Conservation (phyloP, 2,329 filamentous ascomycete genomes). For the Fusarium piperis region DNA sequence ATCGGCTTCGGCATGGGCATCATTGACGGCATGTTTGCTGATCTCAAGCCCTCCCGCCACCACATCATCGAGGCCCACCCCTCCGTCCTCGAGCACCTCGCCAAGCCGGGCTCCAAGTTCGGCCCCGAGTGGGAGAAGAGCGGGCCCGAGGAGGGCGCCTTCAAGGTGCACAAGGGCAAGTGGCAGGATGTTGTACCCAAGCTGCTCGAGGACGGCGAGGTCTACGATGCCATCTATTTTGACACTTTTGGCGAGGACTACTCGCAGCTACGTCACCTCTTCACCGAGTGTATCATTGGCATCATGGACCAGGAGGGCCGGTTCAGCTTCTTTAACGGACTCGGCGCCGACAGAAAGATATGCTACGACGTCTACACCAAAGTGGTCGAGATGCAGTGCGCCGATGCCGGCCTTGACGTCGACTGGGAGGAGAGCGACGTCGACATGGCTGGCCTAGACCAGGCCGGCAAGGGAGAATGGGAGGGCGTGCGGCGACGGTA, state of each 20-base stretch:
- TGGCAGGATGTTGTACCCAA: constrained; percentile 85
- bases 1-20: constrained; percentile 94
- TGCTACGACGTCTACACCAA: constrained; percentile 97
- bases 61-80: constrained; percentile 91
- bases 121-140: constrained; percentile 64
- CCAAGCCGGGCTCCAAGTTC: constrained; percentile 59
- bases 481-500: constrained; percentile 87
- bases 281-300: constrained; percentile 85
- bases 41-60: constrained; percentile 72
- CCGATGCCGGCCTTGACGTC: constrained; percentile 88
- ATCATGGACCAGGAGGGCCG: constrained; percentile 77
- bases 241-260: constrained; percentile 98
- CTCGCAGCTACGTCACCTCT: constrained; percentile 83
- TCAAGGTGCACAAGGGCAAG: constrained; percentile 72
- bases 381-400: constrained; percentile 89
- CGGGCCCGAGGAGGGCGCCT: constrained; percentile 71
- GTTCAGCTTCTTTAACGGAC: constrained; percentile 90
- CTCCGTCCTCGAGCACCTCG: constrained; percentile 74
- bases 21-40: constrained; percentile 79
- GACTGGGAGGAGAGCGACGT: constrained; percentile 85
- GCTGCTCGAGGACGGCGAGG: constrained; percentile 72
- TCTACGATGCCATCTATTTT: constrained; percentile 93
- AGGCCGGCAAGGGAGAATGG: constrained; percentile 81
- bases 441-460: constrained; percentile 70
- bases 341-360: constrained; percentile 90